These are phyloP conservation scores for Podospora conica DNA, from an alignment of 495 filamentous ascomycete genomes.

Conservation along the genomic window DNA sequence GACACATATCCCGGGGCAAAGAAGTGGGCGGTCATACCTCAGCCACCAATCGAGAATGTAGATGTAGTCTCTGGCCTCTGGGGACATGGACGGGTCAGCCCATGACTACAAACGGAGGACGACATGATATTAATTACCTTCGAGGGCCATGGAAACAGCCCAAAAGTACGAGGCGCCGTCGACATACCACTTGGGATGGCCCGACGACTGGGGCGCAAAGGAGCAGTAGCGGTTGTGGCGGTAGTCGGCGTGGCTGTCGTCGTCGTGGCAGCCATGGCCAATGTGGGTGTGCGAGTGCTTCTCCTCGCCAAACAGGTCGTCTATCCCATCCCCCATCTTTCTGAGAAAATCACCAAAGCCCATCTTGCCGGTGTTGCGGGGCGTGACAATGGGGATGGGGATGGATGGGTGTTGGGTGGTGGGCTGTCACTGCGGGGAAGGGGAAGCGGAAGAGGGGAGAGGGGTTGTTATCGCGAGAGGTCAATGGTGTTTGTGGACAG, in stretches of 20 bases:
- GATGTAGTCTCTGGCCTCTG: conserved; percentile 70
- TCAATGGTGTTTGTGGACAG: not conserved
- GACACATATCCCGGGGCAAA: not conserved
- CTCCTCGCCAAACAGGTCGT: conserved; percentile 31
- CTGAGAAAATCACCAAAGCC: conserved; percentile 17
- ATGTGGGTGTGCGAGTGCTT: conserved; percentile 38
- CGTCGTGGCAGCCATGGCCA: conserved; percentile 26
- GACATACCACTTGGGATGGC: conserved; percentile 92
- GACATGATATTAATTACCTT: conserved; percentile 36
- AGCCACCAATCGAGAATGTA: conserved; percentile 98
- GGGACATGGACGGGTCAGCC: conserved; percentile 14
- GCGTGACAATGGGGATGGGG: not conserved
- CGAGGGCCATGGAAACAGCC: conserved; percentile 78
- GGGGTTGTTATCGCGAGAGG: not conserved
- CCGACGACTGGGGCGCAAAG: conserved; percentile 81
- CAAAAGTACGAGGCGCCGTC: conserved; percentile 90
- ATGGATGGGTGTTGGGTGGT: not conserved
- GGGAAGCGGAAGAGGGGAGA: too few species aligned
- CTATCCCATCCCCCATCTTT: conserved; percentile 20
- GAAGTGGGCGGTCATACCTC: conserved; percentile 28
- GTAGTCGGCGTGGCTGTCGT: conserved; percentile 27
- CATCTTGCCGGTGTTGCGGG: not conserved
- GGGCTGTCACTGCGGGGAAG: not conserved
- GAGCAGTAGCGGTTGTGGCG: conserved; percentile 68
- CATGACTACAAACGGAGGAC: not conserved